Percentiles rank a stretch among this genome's conserved stretches.
These are phyloP conservation scores for Thermochaetoides thermophila DNA, from an alignment of 495 filamentous ascomycete genomes.

Conservation along the genomic window DNA sequence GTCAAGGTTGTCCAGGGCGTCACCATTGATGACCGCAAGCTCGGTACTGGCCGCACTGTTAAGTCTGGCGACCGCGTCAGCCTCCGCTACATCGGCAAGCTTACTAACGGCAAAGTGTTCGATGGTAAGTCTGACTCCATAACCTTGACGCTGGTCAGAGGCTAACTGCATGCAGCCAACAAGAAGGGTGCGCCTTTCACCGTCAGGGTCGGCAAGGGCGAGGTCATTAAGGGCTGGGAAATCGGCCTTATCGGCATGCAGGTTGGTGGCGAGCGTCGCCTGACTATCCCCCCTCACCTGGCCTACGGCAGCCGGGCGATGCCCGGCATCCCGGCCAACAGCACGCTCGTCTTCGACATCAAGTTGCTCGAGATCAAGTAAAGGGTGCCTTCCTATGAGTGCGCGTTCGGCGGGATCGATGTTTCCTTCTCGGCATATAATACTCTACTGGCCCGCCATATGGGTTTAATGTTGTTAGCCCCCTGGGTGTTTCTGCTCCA, in stretches of 20 bases:
- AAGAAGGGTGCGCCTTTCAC: conserved; percentile 94
- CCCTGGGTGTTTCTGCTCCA: conserved; percentile 7
- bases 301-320: conserved; percentile 73
- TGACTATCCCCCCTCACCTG: conserved; percentile 69
- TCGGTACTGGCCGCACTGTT: conserved; percentile 62
- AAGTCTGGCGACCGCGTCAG: conserved; percentile 78
- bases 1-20: conserved; percentile 74
- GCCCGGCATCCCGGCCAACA: conserved; percentile 78
- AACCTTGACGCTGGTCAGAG: no score
- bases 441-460: conserved; percentile 4
- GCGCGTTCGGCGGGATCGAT: conserved; percentile 1
- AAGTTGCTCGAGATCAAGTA: conserved; percentile 64
- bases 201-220: conserved; percentile 83
- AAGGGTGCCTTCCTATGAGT: no score
- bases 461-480: conserved; percentile 7
- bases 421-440: conserved; percentile 1
- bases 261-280: conserved; percentile 79
- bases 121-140: conserved; percentile 74
- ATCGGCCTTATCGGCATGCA: conserved; percentile 85
- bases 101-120: conserved; percentile 81
- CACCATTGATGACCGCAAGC: conserved; percentile 87
- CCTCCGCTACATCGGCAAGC: conserved; percentile 97
- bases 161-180: conserved; percentile 50
- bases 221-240: conserved; percentile 99
- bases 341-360: conserved; percentile 81